Evolutionary conservation across 768 basidiomycete species (phyloP).

Genomic region (Trametes cinnabarina): DNA sequence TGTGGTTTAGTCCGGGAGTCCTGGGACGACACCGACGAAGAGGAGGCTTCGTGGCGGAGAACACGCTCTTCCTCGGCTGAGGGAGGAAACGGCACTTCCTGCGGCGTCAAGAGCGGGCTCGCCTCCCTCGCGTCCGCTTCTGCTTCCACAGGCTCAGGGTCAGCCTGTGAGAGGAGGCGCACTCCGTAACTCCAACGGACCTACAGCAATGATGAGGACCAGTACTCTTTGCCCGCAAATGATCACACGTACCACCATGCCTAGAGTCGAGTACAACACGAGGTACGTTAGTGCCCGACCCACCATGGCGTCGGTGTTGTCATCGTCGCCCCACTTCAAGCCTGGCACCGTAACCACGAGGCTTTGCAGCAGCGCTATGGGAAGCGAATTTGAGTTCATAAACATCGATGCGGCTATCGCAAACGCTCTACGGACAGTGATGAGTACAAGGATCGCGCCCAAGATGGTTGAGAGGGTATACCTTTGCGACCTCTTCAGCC

Average conservation of each 20-base stretch:
- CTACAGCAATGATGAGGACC: constrained; percentile 34
- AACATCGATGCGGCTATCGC: constrained; percentile 83
- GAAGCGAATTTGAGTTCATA: constrained; percentile 94
- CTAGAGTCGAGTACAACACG: constrained; percentile 90
- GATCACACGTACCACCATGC: constrained; percentile 76
- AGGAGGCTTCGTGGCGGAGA: constrained; percentile 16
- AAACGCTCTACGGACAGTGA: constrained; percentile 52
- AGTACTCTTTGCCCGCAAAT: background rate
- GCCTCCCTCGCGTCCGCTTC: constrained; percentile 33
- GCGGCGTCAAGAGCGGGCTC: constrained; percentile 36
- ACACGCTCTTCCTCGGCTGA: constrained; percentile 22
- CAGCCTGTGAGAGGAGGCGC: constrained; percentile 72
- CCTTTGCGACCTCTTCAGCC: constrained; percentile 77
- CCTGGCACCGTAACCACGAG: constrained; percentile 81
- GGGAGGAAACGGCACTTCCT: constrained; percentile 27
- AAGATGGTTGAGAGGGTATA: constrained; percentile 30
- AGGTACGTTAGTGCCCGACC: constrained; percentile 88
- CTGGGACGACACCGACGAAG: constrained; percentile 7
- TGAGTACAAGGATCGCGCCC: background rate
- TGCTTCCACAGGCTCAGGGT: constrained; percentile 40
- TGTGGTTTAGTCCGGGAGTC: constrained; percentile 11
- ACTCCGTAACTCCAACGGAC: constrained; percentile 94
- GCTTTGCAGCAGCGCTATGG: constrained; percentile 91
- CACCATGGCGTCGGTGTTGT: constrained; percentile 85
- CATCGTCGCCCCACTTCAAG: constrained; percentile 77